Evolutionary conservation across 108 stramenopile genomes (phyloP), one percentile per base, ranked within the genome.

Genomic region (Nitzschia sp.): DNA sequence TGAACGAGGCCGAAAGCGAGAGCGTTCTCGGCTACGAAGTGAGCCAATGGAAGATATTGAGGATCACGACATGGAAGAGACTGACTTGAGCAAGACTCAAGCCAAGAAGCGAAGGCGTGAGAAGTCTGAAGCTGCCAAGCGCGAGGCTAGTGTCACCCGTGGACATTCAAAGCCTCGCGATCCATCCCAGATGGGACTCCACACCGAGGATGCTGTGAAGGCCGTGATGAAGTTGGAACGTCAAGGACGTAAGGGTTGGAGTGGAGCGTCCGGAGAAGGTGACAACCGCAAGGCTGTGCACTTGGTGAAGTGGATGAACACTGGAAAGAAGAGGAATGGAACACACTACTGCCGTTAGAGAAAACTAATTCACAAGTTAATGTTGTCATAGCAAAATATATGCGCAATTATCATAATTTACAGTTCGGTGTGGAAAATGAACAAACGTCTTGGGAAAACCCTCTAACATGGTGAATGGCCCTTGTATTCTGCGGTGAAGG

Each of bases 221-320:
- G 73, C 83, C 44, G 90, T 89, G 37, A 81, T 70, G 81, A 89
- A 90, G 59, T 63, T 86, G 53, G 93, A 89, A 37, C 81, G 74
- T 17, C 62, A 75, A 41, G 90, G 86, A 7, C 85, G 85, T 53
- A 79, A 64, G 58, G 71, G 61, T 7, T 94, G 89, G 88, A 57
- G 63, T 40, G 90, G 90, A 21, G 80, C 69, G 17, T 72, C 83
- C 37, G 93, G 93, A 34, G 93, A 94, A 54, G 93, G 93, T 50
- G 93, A 94, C 75, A 86, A 91, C 2, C 87, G 83, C 43, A 94
- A 94, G 86, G 69, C 71, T 14, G 93, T 90, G 50, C 93, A 94
- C 66, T 70, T 94, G 63, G 88, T 94, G 20, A 88, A 90, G 61
- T 94, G 93, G 93, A 88, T 88, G 86, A 94, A 94, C 76, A 94